Evolutionary conservation across 768 basidiomycete genomes (phyloP).

Genomic region (Lactarius quietus): DNA sequence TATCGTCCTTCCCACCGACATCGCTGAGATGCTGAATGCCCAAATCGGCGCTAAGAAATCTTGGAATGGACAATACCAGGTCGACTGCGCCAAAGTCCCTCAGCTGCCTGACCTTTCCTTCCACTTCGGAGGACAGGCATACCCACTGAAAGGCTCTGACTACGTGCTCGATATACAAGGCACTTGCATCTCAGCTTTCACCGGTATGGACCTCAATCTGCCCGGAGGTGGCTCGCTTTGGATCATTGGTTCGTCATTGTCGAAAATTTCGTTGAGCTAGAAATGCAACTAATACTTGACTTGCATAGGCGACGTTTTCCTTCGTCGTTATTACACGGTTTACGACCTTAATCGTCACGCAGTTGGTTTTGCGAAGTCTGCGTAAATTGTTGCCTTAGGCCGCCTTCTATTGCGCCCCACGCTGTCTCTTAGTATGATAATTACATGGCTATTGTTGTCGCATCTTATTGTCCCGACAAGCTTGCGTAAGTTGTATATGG

Average conservation of each 20-base stretch:
- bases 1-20: slow-evolving; percentile 88
- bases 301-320: slow-evolving; percentile 74
- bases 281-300: slow-evolving; percentile 7
- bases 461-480: background rate
- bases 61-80: slow-evolving; percentile 94
- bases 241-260: slow-evolving; percentile 68
- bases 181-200: slow-evolving; percentile 93
- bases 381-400: slow-evolving; percentile 26
- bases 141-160: slow-evolving; percentile 75
- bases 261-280: background rate
- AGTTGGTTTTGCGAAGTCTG: slow-evolving; percentile 72
- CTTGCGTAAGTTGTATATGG: background rate
- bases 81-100: slow-evolving; percentile 87
- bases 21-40: slow-evolving; percentile 96
- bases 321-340: slow-evolving; percentile 90
- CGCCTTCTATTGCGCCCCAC: background rate
- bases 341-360: slow-evolving; percentile 76
- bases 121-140: slow-evolving; percentile 76
- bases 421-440: background rate
- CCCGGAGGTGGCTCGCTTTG: slow-evolving; percentile 70
- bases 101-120: slow-evolving; percentile 80
- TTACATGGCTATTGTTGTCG: background rate
- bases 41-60: slow-evolving; percentile 91
- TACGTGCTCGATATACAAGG: slow-evolving; percentile 90
- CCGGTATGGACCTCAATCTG: slow-evolving; percentile 83